phyloP scores from a whole-genome alignment of 371 early-diverging fungal species.

The Mortierella sp. region DNA sequence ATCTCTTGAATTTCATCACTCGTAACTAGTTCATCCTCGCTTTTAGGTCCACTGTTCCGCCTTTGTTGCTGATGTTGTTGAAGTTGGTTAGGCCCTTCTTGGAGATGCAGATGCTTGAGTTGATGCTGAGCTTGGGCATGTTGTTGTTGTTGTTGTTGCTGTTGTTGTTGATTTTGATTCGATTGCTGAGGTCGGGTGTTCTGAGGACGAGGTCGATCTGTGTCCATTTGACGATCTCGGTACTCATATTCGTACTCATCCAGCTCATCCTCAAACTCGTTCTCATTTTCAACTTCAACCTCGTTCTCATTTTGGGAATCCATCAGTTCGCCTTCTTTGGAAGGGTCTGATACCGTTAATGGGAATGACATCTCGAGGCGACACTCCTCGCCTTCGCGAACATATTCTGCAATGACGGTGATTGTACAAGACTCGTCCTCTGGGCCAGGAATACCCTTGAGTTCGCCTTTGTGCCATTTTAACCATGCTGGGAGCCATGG shows the following conservation, averaged over 20 bases:
- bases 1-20: constrained; percentile 11
- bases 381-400: constrained; percentile 64
- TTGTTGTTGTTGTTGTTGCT: constrained; percentile 5
- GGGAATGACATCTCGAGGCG: constrained; percentile 59
- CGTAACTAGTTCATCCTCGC: constrained; percentile 12
- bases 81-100: neutral
- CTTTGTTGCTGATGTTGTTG: neutral
- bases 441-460: constrained; percentile 67
- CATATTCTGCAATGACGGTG: constrained; percentile 67
- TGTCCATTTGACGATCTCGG: neutral
- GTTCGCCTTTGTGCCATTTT: constrained; percentile 70
- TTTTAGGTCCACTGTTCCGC: neutral
- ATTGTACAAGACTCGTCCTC: constrained; percentile 63
- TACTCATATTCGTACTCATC: constrained; percentile 7
- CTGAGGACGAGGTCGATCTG: neutral
- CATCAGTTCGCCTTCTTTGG: constrained; percentile 30
- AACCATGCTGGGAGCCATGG: constrained; percentile 76
- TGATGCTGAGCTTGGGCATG: neutral
- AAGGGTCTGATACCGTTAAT: constrained; percentile 43
- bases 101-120: neutral
- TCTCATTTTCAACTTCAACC: neutral
- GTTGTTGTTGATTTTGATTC: neutral
- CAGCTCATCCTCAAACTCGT: constrained; percentile 17
- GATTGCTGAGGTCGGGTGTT: neutral
- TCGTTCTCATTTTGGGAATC: constrained; percentile 25